These are phyloP conservation scores for Blastobotrys serpentis DNA, from an alignment of 1,139 yeast genomes.

Conservation along the genomic window DNA sequence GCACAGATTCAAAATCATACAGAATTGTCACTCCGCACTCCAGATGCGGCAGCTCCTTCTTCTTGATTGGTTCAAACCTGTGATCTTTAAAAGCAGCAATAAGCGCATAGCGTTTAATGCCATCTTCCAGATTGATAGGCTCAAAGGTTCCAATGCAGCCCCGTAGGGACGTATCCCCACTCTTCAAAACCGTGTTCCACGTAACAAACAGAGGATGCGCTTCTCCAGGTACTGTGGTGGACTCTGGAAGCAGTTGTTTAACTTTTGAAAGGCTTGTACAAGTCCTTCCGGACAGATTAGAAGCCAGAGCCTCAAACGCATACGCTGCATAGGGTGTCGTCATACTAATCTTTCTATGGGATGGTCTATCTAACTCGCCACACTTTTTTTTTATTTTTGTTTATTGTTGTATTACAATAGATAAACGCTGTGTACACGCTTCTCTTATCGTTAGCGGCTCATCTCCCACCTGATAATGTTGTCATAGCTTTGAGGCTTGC, in stretches of 20 bases:
- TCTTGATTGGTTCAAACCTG: constrained; percentile 67
- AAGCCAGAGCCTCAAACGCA: constrained; percentile 44
- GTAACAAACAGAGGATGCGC: constrained; percentile 73
- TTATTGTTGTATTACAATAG: too few species aligned
- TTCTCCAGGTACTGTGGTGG: constrained; percentile 3
- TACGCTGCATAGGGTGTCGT: constrained; percentile 37
- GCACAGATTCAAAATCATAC: constrained; percentile 54
- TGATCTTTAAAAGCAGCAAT: constrained; percentile 75
- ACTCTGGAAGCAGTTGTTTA: constrained; percentile 12
- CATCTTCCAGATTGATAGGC: constrained; percentile 49
- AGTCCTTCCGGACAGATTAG: constrained; percentile 34
- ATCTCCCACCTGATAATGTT: too few species aligned
- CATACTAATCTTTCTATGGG: neutral
- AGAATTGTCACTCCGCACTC: constrained; percentile 64
- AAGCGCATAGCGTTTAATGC: constrained; percentile 61
- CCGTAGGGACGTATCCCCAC: constrained; percentile 50
- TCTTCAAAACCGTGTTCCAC: constrained; percentile 56
- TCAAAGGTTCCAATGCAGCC: constrained; percentile 94
- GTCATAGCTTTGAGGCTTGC: too few species aligned
- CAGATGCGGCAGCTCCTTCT: constrained; percentile 52
- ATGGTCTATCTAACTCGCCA: neutral
- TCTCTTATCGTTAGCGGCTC: too few species aligned
- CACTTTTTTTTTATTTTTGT: neutral
- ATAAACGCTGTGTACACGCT: too few species aligned
- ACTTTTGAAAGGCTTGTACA: constrained; percentile 24